These are phyloP conservation scores for Yamadazyma sp. DNA, from an alignment of 805 yeast genomes.

Conservation along the genomic window DNA sequence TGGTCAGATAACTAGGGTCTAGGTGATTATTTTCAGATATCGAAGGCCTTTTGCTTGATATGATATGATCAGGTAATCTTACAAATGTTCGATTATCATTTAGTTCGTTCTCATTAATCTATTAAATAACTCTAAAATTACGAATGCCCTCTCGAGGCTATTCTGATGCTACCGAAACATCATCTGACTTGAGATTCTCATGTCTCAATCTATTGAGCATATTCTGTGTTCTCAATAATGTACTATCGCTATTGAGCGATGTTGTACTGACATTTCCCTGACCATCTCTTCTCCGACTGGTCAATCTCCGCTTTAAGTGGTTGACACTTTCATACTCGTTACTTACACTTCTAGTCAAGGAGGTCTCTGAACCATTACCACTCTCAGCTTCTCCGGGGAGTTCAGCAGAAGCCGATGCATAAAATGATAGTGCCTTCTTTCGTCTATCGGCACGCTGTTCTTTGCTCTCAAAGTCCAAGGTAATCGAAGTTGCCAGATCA, in stretches of 20 bases:
- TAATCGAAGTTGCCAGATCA: slow-evolving; percentile 12
- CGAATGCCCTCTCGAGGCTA: too few relatives aligned
- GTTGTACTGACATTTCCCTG: slow-evolving; percentile 10
- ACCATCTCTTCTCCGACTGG: slow-evolving; percentile 27
- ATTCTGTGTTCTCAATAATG: slow-evolving; percentile 39
- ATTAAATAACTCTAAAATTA: too few relatives aligned
- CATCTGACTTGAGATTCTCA: slow-evolving; percentile 1
- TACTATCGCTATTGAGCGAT: slow-evolving; percentile 21
- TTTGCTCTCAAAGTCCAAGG: slow-evolving; percentile 7
- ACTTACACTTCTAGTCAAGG: background rate
- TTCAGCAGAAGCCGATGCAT: slow-evolving; percentile 29
- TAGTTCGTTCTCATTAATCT: too few relatives aligned
- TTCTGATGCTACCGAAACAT: slow-evolving; percentile 1
- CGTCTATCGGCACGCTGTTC: slow-evolving; percentile 25
- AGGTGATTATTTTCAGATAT: too few relatives aligned
- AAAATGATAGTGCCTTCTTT: slow-evolving; percentile 34
- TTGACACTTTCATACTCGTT: slow-evolving; percentile 41
- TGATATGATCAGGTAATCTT: too few relatives aligned
- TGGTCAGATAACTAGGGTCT: too few relatives aligned
- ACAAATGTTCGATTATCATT: too few relatives aligned
- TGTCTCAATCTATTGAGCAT: slow-evolving; percentile 37
- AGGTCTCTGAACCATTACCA: background rate
- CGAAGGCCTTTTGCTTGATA: too few relatives aligned
- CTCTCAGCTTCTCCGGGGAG: too few relatives aligned
- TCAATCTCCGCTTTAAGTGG: slow-evolving; percentile 36